Base-by-base conservation (phyloP, 805 yeast genomes). In the Candida montana region DNA sequence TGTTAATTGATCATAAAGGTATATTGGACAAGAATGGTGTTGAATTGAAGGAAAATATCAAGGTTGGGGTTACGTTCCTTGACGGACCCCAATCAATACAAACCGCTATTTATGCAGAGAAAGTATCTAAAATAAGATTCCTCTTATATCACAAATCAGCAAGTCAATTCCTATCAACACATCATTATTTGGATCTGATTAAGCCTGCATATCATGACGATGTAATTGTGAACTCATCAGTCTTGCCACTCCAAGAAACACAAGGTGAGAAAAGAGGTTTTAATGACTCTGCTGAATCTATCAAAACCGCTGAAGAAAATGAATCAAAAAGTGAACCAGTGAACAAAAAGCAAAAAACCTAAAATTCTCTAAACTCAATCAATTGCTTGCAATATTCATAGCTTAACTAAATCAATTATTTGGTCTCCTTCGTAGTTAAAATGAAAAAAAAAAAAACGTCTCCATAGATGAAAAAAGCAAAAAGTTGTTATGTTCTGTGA, bases 1-100 rank as follows among this genome's bases (percentile, higher is more conserved):
- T 59, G 5, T 26, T 42, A 7, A 41, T 58, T 12, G 63, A 63
- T 42, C 31, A 45, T n/a, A 32, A 46, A 19, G 57, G 55, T 2
- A 43, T 61, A 16, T 16, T 39, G 2, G 38, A 40, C 7, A n/a
- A 30, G 12, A 24, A 32, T 12, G 23, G 23, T 4, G 18, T 16
- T n/a, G 30, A 21, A 5, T 7, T 39, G 5, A 6, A 13, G 18
- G 10, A 5, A 5, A 41, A 43, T 5, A 5, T 24, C 2, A 48
- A 47, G 6, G 33, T 31, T 33, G 45, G 31, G 8, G 43, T 52
- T 42, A 39, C 52, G 2, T 59, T 62, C 31, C 43, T 42, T 13
- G 44, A 44, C 6, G 31, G 33, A 11, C 7, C 13, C 10, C 39
- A 7, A 23, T 17, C 10, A 35, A 30, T 21, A 13, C 18, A 4